Conservation (phyloP, 768 basidiomycete genomes). For the Lactarius vividus region DNA sequence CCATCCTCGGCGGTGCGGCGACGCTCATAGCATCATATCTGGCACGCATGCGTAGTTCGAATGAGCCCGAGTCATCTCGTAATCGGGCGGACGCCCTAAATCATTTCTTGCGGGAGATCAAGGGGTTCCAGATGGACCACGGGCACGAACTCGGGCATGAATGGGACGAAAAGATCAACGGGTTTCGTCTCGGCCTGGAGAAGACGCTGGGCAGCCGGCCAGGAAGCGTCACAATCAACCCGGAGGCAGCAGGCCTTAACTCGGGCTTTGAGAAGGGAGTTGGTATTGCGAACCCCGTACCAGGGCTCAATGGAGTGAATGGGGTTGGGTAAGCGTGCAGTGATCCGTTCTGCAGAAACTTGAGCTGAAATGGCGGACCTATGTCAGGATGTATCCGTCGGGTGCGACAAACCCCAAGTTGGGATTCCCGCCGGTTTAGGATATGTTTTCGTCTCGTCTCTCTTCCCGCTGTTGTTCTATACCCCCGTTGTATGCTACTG, state of each 20-base stretch:
- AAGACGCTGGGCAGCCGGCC: constrained; percentile 43
- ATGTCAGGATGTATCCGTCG: too few species aligned
- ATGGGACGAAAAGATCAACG: constrained; percentile 33
- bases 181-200: constrained; percentile 44
- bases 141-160: constrained; percentile 42
- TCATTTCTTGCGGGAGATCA: constrained; percentile 60
- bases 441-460: too few species aligned
- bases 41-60: constrained; percentile 64
- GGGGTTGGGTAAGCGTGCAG: too few species aligned
- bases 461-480: too few species aligned
- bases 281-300: too few species aligned
- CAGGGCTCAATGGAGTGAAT: too few species aligned
- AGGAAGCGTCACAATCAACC: constrained; percentile 21
- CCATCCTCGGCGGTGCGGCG: constrained; percentile 54
- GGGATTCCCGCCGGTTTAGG: too few species aligned
- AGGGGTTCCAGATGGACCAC: constrained; percentile 57
- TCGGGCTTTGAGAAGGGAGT: too few species aligned
- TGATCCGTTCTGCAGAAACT: too few species aligned
- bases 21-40: constrained; percentile 74
- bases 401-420: too few species aligned
- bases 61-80: constrained; percentile 63
- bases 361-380: too few species aligned
- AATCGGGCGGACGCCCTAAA: constrained; percentile 58
- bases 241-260: neutral
- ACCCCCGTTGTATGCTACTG: too few species aligned